Conservation (phyloP, 306 rosid species). For the Dryas drummondii region DNA sequence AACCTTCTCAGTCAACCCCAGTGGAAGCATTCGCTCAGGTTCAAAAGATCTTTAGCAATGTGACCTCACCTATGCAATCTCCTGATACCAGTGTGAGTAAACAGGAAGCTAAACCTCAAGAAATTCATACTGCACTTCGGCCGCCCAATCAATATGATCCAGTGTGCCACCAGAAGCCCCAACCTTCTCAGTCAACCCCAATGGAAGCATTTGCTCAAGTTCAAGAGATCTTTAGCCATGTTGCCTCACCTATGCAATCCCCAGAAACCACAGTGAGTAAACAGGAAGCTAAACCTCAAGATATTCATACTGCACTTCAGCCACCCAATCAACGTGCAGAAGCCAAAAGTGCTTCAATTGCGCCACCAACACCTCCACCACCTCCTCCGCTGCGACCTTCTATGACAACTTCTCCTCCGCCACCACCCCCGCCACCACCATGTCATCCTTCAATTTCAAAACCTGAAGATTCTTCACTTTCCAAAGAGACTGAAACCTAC, state of each 20-base stretch:
- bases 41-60: slow-evolving; percentile 19
- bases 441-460: slow-evolving; percentile 27
- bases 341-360: slow-evolving; percentile 33
- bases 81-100: not conserved
- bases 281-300: slow-evolving; percentile 34
- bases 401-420: slow-evolving; percentile 32
- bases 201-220: not conserved
- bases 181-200: slow-evolving; percentile 27
- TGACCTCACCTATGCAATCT: not conserved
- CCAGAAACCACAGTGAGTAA: slow-evolving; percentile 23
- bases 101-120: slow-evolving; percentile 14
- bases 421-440: slow-evolving; percentile 24
- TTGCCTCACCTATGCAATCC: slow-evolving; percentile 41
- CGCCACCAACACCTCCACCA: slow-evolving; percentile 47
- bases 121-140: slow-evolving; percentile 27
- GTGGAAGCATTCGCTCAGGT: slow-evolving; percentile 18
- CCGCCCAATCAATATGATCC: slow-evolving; percentile 14
- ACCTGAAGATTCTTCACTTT: slow-evolving; percentile 24
- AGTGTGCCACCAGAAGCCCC: slow-evolving; percentile 24
- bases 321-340: slow-evolving; percentile 13
- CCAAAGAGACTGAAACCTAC: slow-evolving; percentile 28
- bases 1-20: slow-evolving; percentile 30
- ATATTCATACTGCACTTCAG: not conserved
- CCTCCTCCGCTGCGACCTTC: slow-evolving; percentile 33
- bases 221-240: no score